Evolutionary conservation across 2,329 filamentous ascomycete species (phyloP).

Genomic region (Colletotrichum sp.): DNA sequence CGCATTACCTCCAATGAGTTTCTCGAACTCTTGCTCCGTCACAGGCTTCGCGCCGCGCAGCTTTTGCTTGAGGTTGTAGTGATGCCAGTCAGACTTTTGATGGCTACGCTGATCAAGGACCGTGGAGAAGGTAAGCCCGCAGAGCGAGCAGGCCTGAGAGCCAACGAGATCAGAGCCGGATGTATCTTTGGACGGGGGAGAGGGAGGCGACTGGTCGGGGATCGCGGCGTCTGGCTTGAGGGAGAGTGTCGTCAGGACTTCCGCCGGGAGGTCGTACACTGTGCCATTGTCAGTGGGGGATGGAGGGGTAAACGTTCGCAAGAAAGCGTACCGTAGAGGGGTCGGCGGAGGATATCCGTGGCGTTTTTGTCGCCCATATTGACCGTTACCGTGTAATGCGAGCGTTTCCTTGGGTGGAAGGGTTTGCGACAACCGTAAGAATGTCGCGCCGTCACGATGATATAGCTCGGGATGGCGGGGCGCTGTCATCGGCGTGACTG

Average conservation of each 20-base stretch:
- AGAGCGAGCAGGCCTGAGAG: constrained; percentile 82
- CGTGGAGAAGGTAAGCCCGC: constrained; percentile 72
- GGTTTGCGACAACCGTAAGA: not conserved
- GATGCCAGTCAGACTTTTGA: constrained; percentile 87
- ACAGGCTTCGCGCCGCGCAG: constrained; percentile 75
- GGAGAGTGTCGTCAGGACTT: constrained; percentile 73
- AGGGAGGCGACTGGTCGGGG: constrained; percentile 22
- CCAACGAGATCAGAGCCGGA: constrained; percentile 51
- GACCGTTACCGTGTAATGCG: not conserved
- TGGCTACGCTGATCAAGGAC: constrained; percentile 86
- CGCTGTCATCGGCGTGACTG: not conserved
- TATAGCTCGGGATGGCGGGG: constrained; percentile 2
- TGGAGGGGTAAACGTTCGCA: constrained; percentile 11
- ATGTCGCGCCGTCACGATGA: not conserved
- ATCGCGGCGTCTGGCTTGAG: constrained; percentile 41
- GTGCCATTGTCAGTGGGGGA: constrained; percentile 25
- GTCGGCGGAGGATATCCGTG: constrained; percentile 50
- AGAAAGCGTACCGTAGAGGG: constrained; percentile 51
- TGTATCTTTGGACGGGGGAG: constrained; percentile 11
- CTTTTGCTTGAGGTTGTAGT: constrained; percentile 94
- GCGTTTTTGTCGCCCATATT: constrained; percentile 46
- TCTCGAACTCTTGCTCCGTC: constrained; percentile 84
- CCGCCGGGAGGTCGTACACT: constrained; percentile 84
- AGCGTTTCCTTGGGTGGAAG: not conserved
- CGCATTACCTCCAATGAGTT: constrained; percentile 65